A percentile compares a stretch with the other conserved stretches of the same genome.
These are phyloP conservation scores for Fusarium mangiferae DNA, from an alignment of 2,329 filamentous ascomycete genomes.

Conservation along the genomic window DNA sequence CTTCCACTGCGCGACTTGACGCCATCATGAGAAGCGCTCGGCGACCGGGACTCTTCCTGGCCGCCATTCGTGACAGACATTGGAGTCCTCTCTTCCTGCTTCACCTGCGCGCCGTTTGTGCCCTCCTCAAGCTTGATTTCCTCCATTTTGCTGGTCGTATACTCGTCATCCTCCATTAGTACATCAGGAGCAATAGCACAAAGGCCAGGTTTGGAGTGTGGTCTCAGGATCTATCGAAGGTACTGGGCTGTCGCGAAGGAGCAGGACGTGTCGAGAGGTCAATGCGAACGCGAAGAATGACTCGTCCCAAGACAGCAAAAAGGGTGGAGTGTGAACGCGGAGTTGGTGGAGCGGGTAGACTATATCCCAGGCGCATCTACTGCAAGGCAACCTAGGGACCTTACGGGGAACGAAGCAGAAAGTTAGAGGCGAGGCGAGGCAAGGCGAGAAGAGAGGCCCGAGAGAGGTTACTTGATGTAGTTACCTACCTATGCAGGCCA, in stretches of 20 bases:
- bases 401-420: constrained; percentile 27
- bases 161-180: constrained; percentile 56
- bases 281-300: constrained; percentile 37
- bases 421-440: constrained; percentile 9
- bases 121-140: constrained; percentile 57
- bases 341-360: constrained; percentile 40
- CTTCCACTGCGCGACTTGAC: constrained; percentile 60
- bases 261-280: constrained; percentile 26
- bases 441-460: constrained; percentile 5
- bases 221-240: constrained; percentile 12
- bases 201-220: constrained; percentile 11
- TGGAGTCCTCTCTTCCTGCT: constrained; percentile 54
- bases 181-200: constrained; percentile 38
- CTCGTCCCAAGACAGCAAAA: constrained; percentile 39
- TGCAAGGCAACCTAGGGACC: constrained; percentile 2
- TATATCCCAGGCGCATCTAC: constrained; percentile 36
- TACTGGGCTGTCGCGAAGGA: constrained; percentile 16
- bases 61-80: constrained; percentile 50
- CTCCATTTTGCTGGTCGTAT: constrained; percentile 55
- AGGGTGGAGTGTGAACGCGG: constrained; percentile 42
- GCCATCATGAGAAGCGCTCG: constrained; percentile 58
- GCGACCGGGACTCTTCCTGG: constrained; percentile 46
- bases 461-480: constrained; percentile 18
- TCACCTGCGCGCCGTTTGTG: constrained; percentile 51
- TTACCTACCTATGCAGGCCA: constrained; percentile 9